phyloP scores from a whole-genome alignment of 2,329 filamentous ascomycete genomes.

The Nothophaeocryptopus gaeumannii region DNA sequence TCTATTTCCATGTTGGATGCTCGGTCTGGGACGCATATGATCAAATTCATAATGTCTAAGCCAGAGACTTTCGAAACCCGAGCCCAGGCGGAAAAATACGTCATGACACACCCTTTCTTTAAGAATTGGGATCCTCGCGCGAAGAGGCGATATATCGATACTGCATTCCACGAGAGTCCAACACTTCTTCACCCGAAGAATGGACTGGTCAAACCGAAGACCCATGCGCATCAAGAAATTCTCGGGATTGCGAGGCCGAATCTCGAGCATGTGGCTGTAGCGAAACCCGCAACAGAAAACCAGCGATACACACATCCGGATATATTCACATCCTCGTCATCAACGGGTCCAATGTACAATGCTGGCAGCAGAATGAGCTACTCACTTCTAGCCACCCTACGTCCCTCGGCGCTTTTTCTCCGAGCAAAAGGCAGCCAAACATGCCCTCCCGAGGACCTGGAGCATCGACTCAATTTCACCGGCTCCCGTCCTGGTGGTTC shows the following conservation, averaged over 20 bases:
- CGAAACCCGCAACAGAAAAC: neutral
- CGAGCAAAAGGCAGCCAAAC: conserved; percentile 55
- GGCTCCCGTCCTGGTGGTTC: conserved; percentile 60
- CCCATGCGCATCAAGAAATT: neutral
- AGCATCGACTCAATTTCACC: conserved; percentile 54
- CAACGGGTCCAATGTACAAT: conserved; percentile 59
- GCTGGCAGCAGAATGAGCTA: conserved; percentile 58
- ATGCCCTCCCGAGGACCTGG: conserved; percentile 49
- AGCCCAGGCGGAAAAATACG: neutral
- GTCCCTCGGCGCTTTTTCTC: conserved; percentile 63
- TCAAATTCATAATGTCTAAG: conserved; percentile 5
- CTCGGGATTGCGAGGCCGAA: conserved; percentile 1
- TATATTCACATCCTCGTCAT: conserved; percentile 23
- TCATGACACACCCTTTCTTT: conserved; percentile 8
- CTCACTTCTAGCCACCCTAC: conserved; percentile 54
- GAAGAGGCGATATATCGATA: conserved; percentile 8
- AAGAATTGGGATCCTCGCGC: conserved; percentile 1
- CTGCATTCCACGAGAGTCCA: conserved; percentile 8
- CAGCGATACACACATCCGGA: conserved; percentile 5
- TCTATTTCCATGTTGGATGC: neutral
- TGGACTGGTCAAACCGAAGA: conserved; percentile 2
- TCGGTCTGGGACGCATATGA: neutral
- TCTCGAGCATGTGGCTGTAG: neutral
- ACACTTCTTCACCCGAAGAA: neutral
- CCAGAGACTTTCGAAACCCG: neutral